Percentiles rank a stretch among this genome's conserved stretches.
These are phyloP conservation scores for Carex kokanica DNA, from an alignment of 176 grass and related monocot genomes.

Conservation along the genomic window DNA sequence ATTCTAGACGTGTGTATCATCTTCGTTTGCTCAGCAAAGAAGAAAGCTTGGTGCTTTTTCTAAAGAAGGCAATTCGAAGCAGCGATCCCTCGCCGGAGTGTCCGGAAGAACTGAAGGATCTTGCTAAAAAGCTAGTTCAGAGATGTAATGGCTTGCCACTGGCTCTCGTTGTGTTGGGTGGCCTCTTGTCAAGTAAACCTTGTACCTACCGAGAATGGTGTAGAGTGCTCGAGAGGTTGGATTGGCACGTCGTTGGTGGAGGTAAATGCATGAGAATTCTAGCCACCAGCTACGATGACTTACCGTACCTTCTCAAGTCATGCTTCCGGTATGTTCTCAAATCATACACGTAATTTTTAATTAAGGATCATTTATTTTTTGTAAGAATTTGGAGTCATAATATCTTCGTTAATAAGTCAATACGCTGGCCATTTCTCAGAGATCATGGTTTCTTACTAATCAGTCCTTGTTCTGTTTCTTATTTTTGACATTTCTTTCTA, in stretches of 20 bases:
- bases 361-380: background rate
- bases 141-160: too few relatives aligned
- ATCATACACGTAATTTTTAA: background rate
- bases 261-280: background rate
- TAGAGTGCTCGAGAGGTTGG: background rate
- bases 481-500: too few relatives aligned
- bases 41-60: slow-evolving; percentile 19
- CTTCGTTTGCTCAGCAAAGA: background rate
- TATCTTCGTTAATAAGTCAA: background rate
- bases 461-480: too few relatives aligned
- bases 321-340: background rate
- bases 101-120: too few relatives aligned
- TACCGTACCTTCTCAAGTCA: background rate
- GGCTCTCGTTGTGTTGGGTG: too few relatives aligned
- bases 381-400: background rate
- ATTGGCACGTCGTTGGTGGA: background rate
- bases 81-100: background rate
- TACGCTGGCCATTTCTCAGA: background rate
- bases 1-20: background rate
- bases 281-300: background rate
- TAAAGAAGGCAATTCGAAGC: slow-evolving; percentile 8
- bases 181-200: background rate
- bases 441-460: too few relatives aligned
- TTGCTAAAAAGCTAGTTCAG: too few relatives aligned
- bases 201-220: background rate